Conservation (phyloP, 495 filamentous ascomycete genomes). For the Penicillium paradoxum region DNA sequence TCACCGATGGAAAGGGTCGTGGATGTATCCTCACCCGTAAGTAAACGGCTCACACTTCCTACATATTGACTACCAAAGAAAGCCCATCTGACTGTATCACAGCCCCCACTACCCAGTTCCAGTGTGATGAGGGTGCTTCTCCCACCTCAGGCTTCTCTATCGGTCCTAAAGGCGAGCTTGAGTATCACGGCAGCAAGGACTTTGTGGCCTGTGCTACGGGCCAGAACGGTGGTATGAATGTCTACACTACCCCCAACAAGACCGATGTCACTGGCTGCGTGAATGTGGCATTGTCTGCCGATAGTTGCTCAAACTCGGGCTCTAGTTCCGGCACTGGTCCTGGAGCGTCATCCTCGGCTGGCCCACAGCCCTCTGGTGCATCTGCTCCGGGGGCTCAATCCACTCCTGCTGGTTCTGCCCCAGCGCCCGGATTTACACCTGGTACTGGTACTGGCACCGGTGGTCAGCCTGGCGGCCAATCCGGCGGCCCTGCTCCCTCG, state of each 20-base stretch:
- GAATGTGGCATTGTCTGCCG: conserved; percentile 43
- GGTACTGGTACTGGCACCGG: neutral
- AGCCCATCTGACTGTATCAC: conserved; percentile 10
- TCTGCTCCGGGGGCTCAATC: neutral
- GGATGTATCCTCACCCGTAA: conserved; percentile 57
- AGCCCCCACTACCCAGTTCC: conserved; percentile 57
- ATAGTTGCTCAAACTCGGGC: conserved; percentile 39
- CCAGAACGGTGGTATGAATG: conserved; percentile 43
- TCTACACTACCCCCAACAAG: conserved; percentile 44
- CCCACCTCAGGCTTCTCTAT: conserved; percentile 46
- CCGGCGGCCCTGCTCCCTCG: conserved; percentile 6
- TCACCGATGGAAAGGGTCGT: conserved; percentile 49
- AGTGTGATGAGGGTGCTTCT: conserved; percentile 55
- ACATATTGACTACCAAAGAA: conserved; percentile 1
- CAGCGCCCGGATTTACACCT: neutral
- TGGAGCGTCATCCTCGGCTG: conserved; percentile 1
- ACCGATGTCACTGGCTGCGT: conserved; percentile 42
- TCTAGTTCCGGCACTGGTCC: conserved; percentile 4
- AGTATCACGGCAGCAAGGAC: conserved; percentile 35
- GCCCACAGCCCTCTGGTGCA: neutral
- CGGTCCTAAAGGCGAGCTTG: conserved; percentile 42
- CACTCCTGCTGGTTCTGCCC: no score
- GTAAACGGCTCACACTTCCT: conserved; percentile 1
- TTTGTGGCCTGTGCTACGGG: conserved; percentile 55
- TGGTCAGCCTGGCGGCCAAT: conserved; percentile 3